Evolutionary conservation across 306 rosid genomes (phyloP), one percentile per base, ranked within the genome.

Genomic region (Benincasa hispida): DNA sequence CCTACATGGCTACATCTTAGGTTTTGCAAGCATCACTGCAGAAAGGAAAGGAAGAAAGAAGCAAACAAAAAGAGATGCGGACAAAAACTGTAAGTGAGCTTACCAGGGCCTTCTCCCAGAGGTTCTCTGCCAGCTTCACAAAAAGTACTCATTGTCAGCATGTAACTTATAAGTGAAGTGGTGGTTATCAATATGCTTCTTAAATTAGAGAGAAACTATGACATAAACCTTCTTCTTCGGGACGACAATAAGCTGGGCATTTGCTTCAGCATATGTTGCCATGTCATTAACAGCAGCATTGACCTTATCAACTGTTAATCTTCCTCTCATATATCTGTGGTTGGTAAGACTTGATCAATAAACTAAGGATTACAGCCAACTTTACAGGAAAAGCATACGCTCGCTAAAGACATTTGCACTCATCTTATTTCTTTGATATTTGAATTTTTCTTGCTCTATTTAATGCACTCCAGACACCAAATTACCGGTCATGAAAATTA

Each of bases 311-410:
- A 90, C 77, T 67, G 98, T 91, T 76, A 93, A 92, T 87, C 98
- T 88, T 77, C 98, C 98, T 86, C 86, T 93, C 98, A 93, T 93
- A 79, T 93, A 93, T 82, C 96, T 93, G 89, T 58, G 74, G 63
- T 67, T 81, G 55, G 76, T 5, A 19, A 60, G 76, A 27, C 21
- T 61, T 54, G 4, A 8, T 24, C 15, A 63, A 34, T 8, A 74
- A 19, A 48, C 37, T 6, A 53, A 80, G 35, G 45, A 42, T 19
- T n/a, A 34, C 13, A 28, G 15, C 35, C 35, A 42, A 42, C 58
- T 70, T 65, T 42, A 70, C 39, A 58, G 72, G 74, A 35, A 66
- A 41, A 25, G 17, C 10, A 77, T 24, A 8, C 12, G 34, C 62
- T 8, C 12, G 34, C 62, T 8, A 11, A 60, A 60, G 34, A 47